Evolutionary conservation across 352 stramenopile species (phyloP), one percentile per base, ranked within the genome.

Genomic region (Phytophthora pseudosyringae): DNA sequence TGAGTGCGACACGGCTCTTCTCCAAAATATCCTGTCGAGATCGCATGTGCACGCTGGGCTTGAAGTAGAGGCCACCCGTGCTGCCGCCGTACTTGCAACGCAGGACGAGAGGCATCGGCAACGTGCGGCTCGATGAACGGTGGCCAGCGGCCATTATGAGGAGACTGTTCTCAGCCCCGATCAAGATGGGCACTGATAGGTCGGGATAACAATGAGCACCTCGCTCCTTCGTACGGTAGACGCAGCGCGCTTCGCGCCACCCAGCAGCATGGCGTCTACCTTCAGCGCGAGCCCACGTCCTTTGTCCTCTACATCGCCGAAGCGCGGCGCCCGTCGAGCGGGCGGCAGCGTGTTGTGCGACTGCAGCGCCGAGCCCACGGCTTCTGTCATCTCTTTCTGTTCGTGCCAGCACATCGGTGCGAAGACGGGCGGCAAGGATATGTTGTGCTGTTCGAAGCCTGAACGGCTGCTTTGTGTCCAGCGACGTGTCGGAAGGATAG

Each of bases 381-480:
- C 21, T 65, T 59, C 31, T 52, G 57, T 65, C 57, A 65, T 65
- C 57, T 65, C 57, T 59, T 65, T 47, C 29, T 59, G 46, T 65
- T 65, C 57, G 57, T 65, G 57, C 47, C 46, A 65, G 29, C 57
- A 65, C 36, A 65, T 65, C 57, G 29, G 44, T 26, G 16, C 12
- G 38, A 40, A n/a, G 39, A 25, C 39, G 47, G 31, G 47, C 41
- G 10, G 16, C 4, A 32, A 21, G 26, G 43, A 63, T 48, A 39
- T 49, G 38, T 62, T 62, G 54, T 18, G 54, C 54, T 62, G 54
- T 62, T 62, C 54, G 54, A 21, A 21, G 21, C 21, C 21, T 21
- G 52, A 33, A 28, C 48, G 46, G 48, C 48, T 59, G 52, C 52
- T 41, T 18, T 26, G 40, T 59, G 35, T 39, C 16, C 39, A 55